A percentile compares a stretch with the other conserved stretches of the same genome.
These are phyloP conservation scores for Zygnema circumcarinatum DNA, from an alignment of 139 green algal species.

Conservation along the genomic window DNA sequence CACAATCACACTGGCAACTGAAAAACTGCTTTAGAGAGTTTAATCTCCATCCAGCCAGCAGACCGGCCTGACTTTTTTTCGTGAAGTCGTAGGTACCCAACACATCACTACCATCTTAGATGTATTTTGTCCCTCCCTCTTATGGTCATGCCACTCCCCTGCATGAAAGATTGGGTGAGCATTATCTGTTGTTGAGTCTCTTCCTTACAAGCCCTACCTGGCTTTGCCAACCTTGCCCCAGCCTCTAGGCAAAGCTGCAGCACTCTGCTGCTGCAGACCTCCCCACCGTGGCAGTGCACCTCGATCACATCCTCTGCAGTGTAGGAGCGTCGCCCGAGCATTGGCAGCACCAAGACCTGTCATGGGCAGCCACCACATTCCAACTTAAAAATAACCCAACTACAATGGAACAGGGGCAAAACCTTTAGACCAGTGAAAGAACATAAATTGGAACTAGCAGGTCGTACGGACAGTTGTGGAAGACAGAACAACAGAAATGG, in stretches of 20 bases:
- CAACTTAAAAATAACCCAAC: not conserved
- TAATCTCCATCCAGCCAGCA: too few relatives aligned
- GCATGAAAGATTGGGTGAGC: too few relatives aligned
- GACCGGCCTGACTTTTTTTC: too few relatives aligned
- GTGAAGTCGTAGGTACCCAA: too few relatives aligned
- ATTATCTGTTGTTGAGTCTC: too few relatives aligned
- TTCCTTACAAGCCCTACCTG: too few relatives aligned
- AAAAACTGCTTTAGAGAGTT: too few relatives aligned
- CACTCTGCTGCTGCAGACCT: slow-evolving; percentile 79
- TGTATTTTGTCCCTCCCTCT: too few relatives aligned
- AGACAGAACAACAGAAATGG: not conserved
- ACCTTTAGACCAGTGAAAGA: not conserved
- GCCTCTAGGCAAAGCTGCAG: slow-evolving; percentile 75
- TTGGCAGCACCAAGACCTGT: slow-evolving; percentile 79
- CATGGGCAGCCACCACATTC: not conserved
- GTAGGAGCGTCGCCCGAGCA: slow-evolving; percentile 87
- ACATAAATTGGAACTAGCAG: not conserved
- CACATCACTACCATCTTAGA: too few relatives aligned
- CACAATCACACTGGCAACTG: too few relatives aligned
- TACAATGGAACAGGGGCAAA: not conserved
- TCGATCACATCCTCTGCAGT: slow-evolving; percentile 96
- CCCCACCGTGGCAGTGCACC: slow-evolving; percentile 91
- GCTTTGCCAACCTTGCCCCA: slow-evolving; percentile 72
- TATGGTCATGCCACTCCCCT: too few relatives aligned
- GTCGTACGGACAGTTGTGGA: not conserved